Evolutionary conservation across 2,329 filamentous ascomycete species (phyloP).

Genomic region (Trichoderma atrobrunneum): DNA sequence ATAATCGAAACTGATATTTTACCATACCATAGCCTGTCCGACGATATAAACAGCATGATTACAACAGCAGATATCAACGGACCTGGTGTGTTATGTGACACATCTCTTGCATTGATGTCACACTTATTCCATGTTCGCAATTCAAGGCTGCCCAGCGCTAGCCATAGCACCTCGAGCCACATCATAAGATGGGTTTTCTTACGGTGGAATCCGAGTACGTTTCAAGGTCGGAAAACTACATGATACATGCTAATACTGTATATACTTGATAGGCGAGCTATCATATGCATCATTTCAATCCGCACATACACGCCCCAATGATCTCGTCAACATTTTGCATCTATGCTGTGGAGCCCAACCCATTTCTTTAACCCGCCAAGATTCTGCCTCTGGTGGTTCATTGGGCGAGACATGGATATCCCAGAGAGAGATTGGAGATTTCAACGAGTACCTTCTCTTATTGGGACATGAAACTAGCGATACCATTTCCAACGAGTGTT

Average conservation of each 20-base stretch:
- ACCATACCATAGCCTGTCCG: slow-evolving; percentile 62
- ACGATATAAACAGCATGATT: slow-evolving; percentile 70
- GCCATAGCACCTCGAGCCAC: slow-evolving; percentile 64
- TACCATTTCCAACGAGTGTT: neutral
- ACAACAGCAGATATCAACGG: slow-evolving; percentile 78
- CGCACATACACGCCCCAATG: slow-evolving; percentile 59
- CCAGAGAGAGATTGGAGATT: slow-evolving; percentile 41
- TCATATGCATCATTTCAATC: slow-evolving; percentile 64
- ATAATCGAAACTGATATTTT: slow-evolving; percentile 67
- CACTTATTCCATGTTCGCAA: slow-evolving; percentile 65
- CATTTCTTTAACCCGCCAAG: slow-evolving; percentile 31
- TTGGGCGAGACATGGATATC: slow-evolving; percentile 49
- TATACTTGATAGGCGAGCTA: slow-evolving; percentile 57
- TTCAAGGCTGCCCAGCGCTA: slow-evolving; percentile 65
- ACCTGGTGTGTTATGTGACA: slow-evolving; percentile 74
- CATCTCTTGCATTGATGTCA: slow-evolving; percentile 70
- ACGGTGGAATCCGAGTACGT: slow-evolving; percentile 76
- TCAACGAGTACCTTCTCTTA: slow-evolving; percentile 56
- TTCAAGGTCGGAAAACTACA: neutral
- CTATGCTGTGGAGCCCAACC: slow-evolving; percentile 59
- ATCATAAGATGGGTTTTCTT: slow-evolving; percentile 79
- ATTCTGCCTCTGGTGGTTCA: slow-evolving; percentile 44
- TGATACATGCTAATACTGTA: neutral
- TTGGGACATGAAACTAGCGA: slow-evolving; percentile 35
- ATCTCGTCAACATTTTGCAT: slow-evolving; percentile 67